Percentiles rank a stretch among this genome's conserved stretches.
These are phyloP conservation scores for Aspergillus ustus DNA, from an alignment of 2,329 filamentous ascomycete genomes.

Conservation along the genomic window DNA sequence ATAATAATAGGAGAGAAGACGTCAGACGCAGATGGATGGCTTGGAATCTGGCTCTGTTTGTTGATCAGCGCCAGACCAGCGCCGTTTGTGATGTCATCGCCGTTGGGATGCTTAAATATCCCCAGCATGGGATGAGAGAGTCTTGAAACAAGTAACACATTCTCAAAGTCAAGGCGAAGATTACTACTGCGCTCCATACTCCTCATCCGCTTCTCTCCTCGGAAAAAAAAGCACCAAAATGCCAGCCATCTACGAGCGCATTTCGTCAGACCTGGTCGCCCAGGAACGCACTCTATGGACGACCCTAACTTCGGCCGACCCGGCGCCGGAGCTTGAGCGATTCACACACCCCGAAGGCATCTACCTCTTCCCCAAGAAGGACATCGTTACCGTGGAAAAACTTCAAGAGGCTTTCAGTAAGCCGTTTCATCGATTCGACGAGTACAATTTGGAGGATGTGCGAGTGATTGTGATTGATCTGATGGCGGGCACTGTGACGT, in stretches of 20 bases:
- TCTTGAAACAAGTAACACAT: not conserved
- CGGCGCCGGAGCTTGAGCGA: slow-evolving; percentile 36
- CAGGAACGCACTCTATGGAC: slow-evolving; percentile 45
- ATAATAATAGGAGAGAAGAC: slow-evolving; percentile 2
- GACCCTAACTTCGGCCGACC: slow-evolving; percentile 42
- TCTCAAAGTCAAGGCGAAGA: not conserved
- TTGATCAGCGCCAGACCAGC: slow-evolving; percentile 7
- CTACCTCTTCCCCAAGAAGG: slow-evolving; percentile 39
- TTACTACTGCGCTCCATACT: not conserved
- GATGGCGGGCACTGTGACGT: slow-evolving; percentile 43
- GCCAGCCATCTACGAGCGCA: slow-evolving; percentile 44
- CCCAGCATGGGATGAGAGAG: not conserved
- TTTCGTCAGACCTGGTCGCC: slow-evolving; percentile 39
- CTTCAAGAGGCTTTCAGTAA: slow-evolving; percentile 33
- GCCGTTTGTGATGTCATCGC: slow-evolving; percentile 13
- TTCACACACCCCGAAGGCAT: slow-evolving; percentile 37
- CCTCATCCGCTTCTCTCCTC: not conserved
- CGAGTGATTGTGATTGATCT: slow-evolving; percentile 40
- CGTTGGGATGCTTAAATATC: slow-evolving; percentile 4
- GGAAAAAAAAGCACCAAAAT: slow-evolving; percentile 24
- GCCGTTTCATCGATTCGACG: slow-evolving; percentile 43
- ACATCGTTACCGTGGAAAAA: slow-evolving; percentile 38
- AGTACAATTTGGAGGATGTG: slow-evolving; percentile 21
- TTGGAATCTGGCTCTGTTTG: slow-evolving; percentile 6
- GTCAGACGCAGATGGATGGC: not conserved